Base-by-base conservation (phyloP, 2,329 filamentous ascomycete species). In the Pestalotiopsis sp. region DNA sequence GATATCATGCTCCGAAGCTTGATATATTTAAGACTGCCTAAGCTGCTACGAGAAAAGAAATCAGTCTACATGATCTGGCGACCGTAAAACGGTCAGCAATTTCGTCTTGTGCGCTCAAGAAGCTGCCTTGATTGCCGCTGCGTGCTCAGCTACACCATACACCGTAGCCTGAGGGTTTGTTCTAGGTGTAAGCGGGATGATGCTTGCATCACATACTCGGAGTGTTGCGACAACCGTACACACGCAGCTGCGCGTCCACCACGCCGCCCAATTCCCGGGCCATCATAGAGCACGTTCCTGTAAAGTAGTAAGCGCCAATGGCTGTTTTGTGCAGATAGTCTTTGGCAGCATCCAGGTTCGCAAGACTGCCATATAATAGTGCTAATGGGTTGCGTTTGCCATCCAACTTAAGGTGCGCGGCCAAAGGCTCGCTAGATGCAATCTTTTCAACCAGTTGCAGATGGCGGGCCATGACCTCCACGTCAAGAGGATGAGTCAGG, bases 241-340 rank as follows among this genome's bases (percentile, higher is more conserved):
- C 31, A 6, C 60, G 60, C 31, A 45, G n/a, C n/a, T 12, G n/a
- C 20, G 13, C 36, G 38, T 41, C 31, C 5, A 63, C 60, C 31
- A 63, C 60, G 31, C 60, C 31, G 12, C 60, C 27, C 27, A 63
- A 14, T 13, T 36, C 31, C 11, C 14, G 60, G 13, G 60, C 36
- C 60, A 63, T 63, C 60, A 63, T 63, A 12, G 60, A 63, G 60
- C 60, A 63, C 17, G 60, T 63, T 6, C 60, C 60, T 9, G 60
- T 63, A 36, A 31, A 62, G 59, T 62, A 27, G 36, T 62, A 17
- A n/a, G 59, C 59, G 59, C 59, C 59, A 13, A 31, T 14, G 23
- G 59, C 59, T 13, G 59, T 39, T 31, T 38, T 27, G 25, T 31
- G 57, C 13, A 60, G 13, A 25, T 60, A 60, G 20, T 60, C 20